Conservation (phyloP, 495 filamentous ascomycete species). For the Cercophora samala region DNA sequence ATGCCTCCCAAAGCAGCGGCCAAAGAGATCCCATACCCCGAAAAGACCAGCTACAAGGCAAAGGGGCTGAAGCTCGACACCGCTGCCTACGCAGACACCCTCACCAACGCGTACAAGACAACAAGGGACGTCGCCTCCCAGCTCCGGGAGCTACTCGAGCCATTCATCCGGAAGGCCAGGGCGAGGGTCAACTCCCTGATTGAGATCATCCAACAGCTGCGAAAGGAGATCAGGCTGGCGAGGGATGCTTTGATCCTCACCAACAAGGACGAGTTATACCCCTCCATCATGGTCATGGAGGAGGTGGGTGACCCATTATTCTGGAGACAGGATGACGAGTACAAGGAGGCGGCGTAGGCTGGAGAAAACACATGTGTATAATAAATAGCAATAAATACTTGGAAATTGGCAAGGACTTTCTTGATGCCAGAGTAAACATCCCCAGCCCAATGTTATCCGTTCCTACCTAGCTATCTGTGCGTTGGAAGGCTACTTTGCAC, state of each 20-base stretch:
- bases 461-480: no score
- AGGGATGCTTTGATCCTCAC: constrained; percentile 9
- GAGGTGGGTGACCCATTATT: constrained; percentile 1
- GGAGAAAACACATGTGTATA: neutral
- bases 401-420: no score
- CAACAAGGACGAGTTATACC: constrained; percentile 10
- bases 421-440: no score
- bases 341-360: constrained; percentile 1
- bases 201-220: constrained; percentile 11
- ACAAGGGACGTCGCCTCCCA: constrained; percentile 16
- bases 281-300: neutral
- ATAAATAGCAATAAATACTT: no score
- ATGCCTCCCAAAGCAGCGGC: constrained; percentile 6
- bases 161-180: constrained; percentile 16
- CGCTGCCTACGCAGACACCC: constrained; percentile 8
- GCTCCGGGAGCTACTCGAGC: constrained; percentile 5
- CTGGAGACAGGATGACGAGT: constrained; percentile 5
- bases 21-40: constrained; percentile 1
- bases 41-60: neutral
- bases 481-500: no score
- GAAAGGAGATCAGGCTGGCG: constrained; percentile 15
- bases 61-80: constrained; percentile 15
- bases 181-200: constrained; percentile 13
- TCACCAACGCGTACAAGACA: constrained; percentile 20
- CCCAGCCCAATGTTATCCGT: no score